These are phyloP conservation scores for Phtheirospermum japonicum DNA, from an alignment of 257 asterid genomes.

Conservation along the genomic window DNA sequence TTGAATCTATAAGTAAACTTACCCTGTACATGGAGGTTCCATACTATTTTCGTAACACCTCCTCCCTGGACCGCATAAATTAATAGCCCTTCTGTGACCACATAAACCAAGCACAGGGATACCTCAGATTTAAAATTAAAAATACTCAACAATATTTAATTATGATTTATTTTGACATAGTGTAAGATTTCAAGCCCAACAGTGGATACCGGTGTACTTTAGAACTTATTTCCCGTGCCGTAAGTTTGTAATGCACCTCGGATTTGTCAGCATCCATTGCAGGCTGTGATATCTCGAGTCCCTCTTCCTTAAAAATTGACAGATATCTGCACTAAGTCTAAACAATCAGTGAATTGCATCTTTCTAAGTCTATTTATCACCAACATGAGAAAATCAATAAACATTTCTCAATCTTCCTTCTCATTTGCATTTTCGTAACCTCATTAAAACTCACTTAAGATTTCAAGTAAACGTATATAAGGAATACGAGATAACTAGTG, in stretches of 20 bases:
- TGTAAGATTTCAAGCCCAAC: constrained; percentile 5
- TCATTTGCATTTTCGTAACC: no score
- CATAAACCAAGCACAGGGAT: no score
- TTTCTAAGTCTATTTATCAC: no score
- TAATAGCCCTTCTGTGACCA: constrained; percentile 47
- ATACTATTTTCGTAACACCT: constrained; percentile 48
- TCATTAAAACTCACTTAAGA: no score
- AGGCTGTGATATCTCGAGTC: constrained; percentile 85
- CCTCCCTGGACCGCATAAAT: constrained; percentile 42
- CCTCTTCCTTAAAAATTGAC: constrained; percentile 52
- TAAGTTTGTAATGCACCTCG: constrained; percentile 60
- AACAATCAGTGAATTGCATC: no score
- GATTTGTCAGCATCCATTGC: constrained; percentile 60
- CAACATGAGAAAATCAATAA: no score
- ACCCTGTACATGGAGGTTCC: constrained; percentile 80
- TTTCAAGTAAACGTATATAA: no score
- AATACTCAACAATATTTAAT: not conserved
- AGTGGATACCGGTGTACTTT: constrained; percentile 55
- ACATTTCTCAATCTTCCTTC: no score
- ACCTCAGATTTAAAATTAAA: not conserved
- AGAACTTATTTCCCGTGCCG: constrained; percentile 46
- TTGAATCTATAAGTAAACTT: constrained; percentile 4
- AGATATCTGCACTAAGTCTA: constrained; percentile 75
- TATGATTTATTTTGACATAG: not conserved
- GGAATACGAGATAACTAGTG: no score